Evolutionary conservation across 176 grass and related monocot species (phyloP), one percentile per base, ranked within the genome.

Genomic region (Musa beccarii): DNA sequence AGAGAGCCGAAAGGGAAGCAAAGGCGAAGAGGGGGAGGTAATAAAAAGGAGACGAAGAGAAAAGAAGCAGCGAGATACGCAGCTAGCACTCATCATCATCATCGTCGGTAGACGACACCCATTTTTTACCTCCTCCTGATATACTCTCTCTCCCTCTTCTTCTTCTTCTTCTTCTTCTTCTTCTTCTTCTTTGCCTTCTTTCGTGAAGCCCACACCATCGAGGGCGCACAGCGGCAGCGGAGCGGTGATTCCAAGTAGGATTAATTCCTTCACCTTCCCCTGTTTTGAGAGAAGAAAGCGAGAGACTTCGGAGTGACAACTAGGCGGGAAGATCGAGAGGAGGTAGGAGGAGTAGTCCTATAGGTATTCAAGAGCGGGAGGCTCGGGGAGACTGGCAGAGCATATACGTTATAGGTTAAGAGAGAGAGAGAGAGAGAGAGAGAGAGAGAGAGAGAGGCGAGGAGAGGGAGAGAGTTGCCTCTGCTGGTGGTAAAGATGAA

Each of bases 401-500:
- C 54, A 53, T 74, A 21, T 20, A 61, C 57, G 8, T 20, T 15
- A 19, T 0, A 17, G 15, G 57, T 61, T 21, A 72, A 54, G 64
- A 69, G 52, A 59, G 75, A 54, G 64, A 69, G 52, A 59, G 52
- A 56, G 64, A 56, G 76, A 69, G 49, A 52, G 75, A 52, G 11
- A 63, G 28, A 74, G 73, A 83, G 68, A 59, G 73, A 63, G 13
- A 53, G 13, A 53, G 69, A 66, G 3, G 69, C 26, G 34, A 64
- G 61, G 56, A 49, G 29, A 49, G 53, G 74, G 17, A 17, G 25
- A 43, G 34, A 43, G 63, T 22, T 62, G 59, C 5, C 22, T 28
- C 56, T 15, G 57, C 34, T 28, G 10, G 22, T 15, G 49, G 22
- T 13, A 34, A 73, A 86, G 81, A 99, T 99, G 96, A 99, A 99